A percentile compares a stretch with the other conserved stretches of the same genome.
Conservation (phyloP, 805 yeast genomes). For the Saturnispora ahearnii region DNA sequence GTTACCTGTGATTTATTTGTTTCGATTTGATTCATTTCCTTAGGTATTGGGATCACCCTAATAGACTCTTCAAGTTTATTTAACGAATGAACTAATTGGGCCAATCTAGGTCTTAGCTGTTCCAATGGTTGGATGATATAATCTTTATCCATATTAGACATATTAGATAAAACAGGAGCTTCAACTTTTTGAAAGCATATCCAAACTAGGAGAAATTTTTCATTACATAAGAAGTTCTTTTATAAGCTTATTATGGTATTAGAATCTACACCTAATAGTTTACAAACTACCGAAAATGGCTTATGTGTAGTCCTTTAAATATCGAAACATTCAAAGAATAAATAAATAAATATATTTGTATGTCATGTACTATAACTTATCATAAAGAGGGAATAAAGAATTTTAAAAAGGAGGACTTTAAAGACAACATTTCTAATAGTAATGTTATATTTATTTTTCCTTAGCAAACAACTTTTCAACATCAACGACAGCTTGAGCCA, state of each 20-base stretch:
- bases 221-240: no score
- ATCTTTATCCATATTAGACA: background rate
- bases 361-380: conserved; percentile 8
- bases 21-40: conserved; percentile 22
- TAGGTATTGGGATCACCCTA: conserved; percentile 21
- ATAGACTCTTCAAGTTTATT: conserved; percentile 47
- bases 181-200: no score
- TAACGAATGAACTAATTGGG: conserved; percentile 55
- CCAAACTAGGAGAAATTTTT: no score
- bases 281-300: no score
- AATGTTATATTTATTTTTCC: conserved; percentile 20
- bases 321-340: background rate
- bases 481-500: conserved; percentile 86
- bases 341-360: conserved; percentile 9
- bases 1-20: conserved; percentile 37
- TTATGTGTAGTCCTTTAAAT: no score
- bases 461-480: conserved; percentile 71
- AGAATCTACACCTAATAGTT: no score
- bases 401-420: background rate
- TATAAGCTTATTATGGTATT: no score
- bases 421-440: background rate
- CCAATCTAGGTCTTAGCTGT: conserved; percentile 49
- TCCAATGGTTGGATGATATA: conserved; percentile 31
- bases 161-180: background rate
- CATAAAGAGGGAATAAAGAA: conserved; percentile 5